A percentile compares a stretch with the other conserved stretches of the same genome.
These are phyloP conservation scores for Aquanectria penicillioides DNA, from an alignment of 2,329 filamentous ascomycete species.

Conservation along the genomic window DNA sequence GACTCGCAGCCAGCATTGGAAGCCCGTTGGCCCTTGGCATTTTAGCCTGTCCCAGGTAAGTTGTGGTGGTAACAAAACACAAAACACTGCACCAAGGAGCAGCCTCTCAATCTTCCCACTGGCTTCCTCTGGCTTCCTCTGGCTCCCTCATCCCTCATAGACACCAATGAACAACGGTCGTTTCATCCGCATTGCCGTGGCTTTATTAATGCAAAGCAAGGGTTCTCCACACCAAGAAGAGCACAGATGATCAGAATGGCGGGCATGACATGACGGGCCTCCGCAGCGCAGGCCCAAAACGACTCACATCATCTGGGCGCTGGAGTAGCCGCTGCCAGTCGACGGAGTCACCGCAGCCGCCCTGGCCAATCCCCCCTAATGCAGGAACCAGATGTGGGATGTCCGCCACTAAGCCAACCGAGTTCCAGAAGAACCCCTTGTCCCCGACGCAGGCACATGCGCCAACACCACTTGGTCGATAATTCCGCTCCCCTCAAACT, in stretches of 20 bases:
- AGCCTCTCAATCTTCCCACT: conserved; percentile 9
- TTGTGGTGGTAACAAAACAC: conserved; percentile 9
- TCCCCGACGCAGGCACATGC: conserved; percentile 9
- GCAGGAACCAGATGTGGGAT: conserved; percentile 39
- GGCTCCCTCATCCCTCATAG: not conserved
- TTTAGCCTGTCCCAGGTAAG: conserved; percentile 19
- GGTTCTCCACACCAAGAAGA: conserved; percentile 20
- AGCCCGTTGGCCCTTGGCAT: conserved; percentile 11
- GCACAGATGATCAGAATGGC: too few species aligned
- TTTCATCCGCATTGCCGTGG: conserved; percentile 6
- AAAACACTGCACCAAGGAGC: conserved; percentile 4
- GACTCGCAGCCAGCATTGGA: conserved; percentile 10
- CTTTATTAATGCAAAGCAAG: conserved; percentile 20
- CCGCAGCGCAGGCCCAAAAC: conserved; percentile 12
- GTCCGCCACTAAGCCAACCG: conserved; percentile 10
- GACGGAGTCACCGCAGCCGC: conserved; percentile 19
- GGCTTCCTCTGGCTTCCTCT: too few species aligned
- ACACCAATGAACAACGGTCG: conserved; percentile 5
- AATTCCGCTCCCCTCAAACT: conserved; percentile 9
- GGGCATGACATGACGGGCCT: too few species aligned
- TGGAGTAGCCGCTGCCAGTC: not conserved
- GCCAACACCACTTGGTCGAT: conserved; percentile 17
- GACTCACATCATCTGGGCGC: not conserved
- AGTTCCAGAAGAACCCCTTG: conserved; percentile 16
- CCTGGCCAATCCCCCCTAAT: conserved; percentile 29